These are phyloP conservation scores for Calocera cornea DNA, from an alignment of 768 basidiomycete species.

Conservation along the genomic window DNA sequence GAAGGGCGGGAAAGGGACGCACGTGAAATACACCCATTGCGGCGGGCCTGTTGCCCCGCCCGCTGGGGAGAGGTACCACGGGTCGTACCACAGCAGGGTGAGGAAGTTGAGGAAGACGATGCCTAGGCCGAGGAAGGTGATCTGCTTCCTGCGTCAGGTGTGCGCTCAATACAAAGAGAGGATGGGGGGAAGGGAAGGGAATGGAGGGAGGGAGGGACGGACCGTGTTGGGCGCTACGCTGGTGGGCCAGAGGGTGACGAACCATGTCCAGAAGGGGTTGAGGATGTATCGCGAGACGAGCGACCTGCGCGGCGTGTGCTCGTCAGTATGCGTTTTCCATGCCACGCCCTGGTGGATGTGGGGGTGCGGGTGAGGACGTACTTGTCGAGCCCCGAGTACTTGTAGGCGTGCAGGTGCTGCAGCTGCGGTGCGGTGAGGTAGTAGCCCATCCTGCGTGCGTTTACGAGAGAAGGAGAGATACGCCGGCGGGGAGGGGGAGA, in stretches of 20 bases:
- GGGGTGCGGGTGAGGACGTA: constrained; percentile 23
- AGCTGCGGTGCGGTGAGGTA: constrained; percentile 49
- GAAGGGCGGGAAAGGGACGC: constrained; percentile 21
- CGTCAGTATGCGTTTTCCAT: too few species aligned
- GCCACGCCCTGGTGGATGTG: too few species aligned
- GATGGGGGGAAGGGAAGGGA: background rate
- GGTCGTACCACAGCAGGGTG: constrained; percentile 75
- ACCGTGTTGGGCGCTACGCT: constrained; percentile 84
- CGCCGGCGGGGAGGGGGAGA: background rate
- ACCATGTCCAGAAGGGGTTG: constrained; percentile 81
- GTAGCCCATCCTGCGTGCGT: constrained; percentile 5
- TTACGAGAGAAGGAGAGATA: background rate
- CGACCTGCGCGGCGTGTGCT: constrained; percentile 38
- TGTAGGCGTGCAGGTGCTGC: constrained; percentile 59
- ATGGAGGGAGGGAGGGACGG: constrained; percentile 19
- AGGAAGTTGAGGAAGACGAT: constrained; percentile 75
- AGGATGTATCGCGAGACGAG: constrained; percentile 61
- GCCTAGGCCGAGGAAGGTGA: constrained; percentile 70
- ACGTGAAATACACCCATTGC: constrained; percentile 86
- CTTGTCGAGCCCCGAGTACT: constrained; percentile 75
- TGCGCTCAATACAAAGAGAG: too few species aligned
- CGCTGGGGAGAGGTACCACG: constrained; percentile 53
- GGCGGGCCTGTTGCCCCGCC: constrained; percentile 52
- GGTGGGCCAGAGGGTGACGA: constrained; percentile 76
- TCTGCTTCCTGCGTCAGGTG: constrained; percentile 34